phyloP scores from a whole-genome alignment of 1,284 basidiomycete species.

The Pascua guehoae region DNA sequence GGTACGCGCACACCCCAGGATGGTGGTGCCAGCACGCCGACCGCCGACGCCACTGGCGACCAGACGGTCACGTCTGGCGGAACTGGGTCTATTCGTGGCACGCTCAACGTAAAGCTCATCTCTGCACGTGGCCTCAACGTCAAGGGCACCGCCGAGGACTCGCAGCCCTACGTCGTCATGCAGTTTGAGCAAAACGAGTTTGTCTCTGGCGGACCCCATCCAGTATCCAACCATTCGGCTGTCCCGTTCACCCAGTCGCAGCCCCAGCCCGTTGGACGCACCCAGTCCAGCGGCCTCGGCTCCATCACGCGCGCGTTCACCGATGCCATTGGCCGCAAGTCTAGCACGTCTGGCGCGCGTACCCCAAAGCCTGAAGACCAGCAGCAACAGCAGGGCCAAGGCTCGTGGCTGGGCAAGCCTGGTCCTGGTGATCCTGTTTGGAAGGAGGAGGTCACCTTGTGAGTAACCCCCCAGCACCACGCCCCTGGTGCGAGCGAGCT shows the following conservation, averaged over 20 bases:
- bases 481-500: constrained; percentile 3
- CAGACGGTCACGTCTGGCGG: constrained; percentile 7
- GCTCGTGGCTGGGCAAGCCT: constrained; percentile 42
- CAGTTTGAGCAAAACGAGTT: constrained; percentile 99
- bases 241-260: constrained; percentile 43
- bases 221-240: constrained; percentile 32
- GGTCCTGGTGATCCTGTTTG: constrained; percentile 79
- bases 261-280: constrained; percentile 37
- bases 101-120: constrained; percentile 94
- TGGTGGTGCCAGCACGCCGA: constrained; percentile 13
- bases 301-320: constrained; percentile 59
- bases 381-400: constrained; percentile 11
- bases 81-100: constrained; percentile 52
- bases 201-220: constrained; percentile 76
- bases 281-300: constrained; percentile 53
- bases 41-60: constrained; percentile 1
- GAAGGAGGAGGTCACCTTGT: constrained; percentile 99
- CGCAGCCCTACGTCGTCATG: constrained; percentile 89
- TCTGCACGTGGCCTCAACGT: constrained; percentile 83
- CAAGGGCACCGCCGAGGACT: constrained; percentile 55
- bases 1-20: constrained; percentile 32
- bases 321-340: constrained; percentile 50
- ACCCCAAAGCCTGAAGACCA: constrained; percentile 43
- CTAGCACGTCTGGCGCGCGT: constrained; percentile 44
- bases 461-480: constrained; percentile 47